Conservation (phyloP, 2,329 filamentous ascomycete genomes). For the Sarocladium oryzae region DNA sequence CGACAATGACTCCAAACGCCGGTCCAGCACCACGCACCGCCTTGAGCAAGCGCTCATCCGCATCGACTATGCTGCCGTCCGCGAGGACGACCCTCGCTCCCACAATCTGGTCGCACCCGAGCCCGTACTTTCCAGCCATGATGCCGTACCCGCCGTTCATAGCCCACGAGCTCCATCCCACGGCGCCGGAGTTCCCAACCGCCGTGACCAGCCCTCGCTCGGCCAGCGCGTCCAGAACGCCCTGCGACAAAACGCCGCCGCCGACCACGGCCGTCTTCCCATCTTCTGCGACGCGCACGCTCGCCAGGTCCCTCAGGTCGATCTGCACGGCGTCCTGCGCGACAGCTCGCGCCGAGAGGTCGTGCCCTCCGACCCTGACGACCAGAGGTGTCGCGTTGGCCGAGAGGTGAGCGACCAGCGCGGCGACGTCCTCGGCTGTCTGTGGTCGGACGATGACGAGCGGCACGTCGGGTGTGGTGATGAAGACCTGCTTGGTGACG, state of each 20-base stretch:
- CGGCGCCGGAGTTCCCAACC: conserved; percentile 8
- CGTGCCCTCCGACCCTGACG: conserved; percentile 14
- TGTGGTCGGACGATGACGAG: conserved; percentile 1
- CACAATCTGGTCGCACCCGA: conserved; percentile 31
- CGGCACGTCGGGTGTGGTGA: not conserved
- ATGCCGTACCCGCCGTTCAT: conserved; percentile 29
- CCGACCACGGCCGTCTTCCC: conserved; percentile 12
- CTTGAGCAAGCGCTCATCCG: conserved; percentile 20
- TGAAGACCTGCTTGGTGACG: not conserved
- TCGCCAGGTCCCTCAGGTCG: conserved; percentile 14
- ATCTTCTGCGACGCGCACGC: conserved; percentile 11
- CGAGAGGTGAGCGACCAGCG: conserved; percentile 4
- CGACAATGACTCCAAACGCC: conserved; percentile 20
- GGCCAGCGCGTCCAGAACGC: conserved; percentile 11
- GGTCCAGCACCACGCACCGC: conserved; percentile 21
- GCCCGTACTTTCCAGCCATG: conserved; percentile 20
- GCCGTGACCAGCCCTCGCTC: conserved; percentile 11
- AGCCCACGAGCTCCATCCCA: conserved; percentile 30
- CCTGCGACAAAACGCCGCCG: conserved; percentile 13
- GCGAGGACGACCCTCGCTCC: conserved; percentile 21
- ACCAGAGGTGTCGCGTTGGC: conserved; percentile 4
- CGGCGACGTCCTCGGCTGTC: not conserved
- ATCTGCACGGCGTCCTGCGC: conserved; percentile 12
- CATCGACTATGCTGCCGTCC: conserved; percentile 20
- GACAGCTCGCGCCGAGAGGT: conserved; percentile 7